Evolutionary conservation across 176 grass and related monocot genomes (phyloP).

Genomic region (Cocos nucifera): DNA sequence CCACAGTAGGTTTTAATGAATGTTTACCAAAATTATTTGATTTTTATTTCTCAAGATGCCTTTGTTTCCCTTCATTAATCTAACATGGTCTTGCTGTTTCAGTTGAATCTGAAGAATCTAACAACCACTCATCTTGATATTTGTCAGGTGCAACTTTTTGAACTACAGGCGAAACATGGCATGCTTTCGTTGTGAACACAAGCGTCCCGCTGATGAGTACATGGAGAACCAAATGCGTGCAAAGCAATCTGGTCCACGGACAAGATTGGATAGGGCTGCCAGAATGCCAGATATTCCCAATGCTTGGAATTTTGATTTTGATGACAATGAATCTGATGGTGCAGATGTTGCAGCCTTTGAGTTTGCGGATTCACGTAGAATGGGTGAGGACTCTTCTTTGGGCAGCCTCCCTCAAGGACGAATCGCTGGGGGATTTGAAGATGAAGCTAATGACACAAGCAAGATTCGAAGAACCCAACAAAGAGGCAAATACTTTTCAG

Average conservation of each 20-base stretch:
- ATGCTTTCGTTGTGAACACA: slow-evolving; percentile 89
- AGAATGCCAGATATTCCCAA: slow-evolving; percentile 56
- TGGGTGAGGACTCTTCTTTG: slow-evolving; percentile 14
- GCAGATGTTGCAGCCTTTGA: slow-evolving; percentile 94
- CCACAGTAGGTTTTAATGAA: slow-evolving; percentile 44
- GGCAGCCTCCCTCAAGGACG: slow-evolving; percentile 27
- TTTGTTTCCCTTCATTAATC: not conserved
- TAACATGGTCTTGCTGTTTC: slow-evolving; percentile 10
- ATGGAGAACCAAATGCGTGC: slow-evolving; percentile 53
- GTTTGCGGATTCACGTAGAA: slow-evolving; percentile 74
- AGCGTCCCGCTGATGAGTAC: slow-evolving; percentile 72
- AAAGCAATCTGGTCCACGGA: slow-evolving; percentile 32
- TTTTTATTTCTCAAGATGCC: too few relatives aligned
- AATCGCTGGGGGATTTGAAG: slow-evolving; percentile 27
- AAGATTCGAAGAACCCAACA: slow-evolving; percentile 18
- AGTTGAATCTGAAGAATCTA: not conserved
- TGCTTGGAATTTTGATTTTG: slow-evolving; percentile 95
- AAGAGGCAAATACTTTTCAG: slow-evolving; percentile 23
- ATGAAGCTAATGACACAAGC: slow-evolving; percentile 24
- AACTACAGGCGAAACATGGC: slow-evolving; percentile 96
- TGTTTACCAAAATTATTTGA: too few relatives aligned
- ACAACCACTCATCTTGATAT: slow-evolving; percentile 2
- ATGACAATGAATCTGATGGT: slow-evolving; percentile 94
- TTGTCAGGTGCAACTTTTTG: slow-evolving; percentile 89
- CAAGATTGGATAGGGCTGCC: slow-evolving; percentile 40